Evolutionary conservation across 306 rosid genomes (phyloP).

Genomic region (Cajanus cajan): DNA sequence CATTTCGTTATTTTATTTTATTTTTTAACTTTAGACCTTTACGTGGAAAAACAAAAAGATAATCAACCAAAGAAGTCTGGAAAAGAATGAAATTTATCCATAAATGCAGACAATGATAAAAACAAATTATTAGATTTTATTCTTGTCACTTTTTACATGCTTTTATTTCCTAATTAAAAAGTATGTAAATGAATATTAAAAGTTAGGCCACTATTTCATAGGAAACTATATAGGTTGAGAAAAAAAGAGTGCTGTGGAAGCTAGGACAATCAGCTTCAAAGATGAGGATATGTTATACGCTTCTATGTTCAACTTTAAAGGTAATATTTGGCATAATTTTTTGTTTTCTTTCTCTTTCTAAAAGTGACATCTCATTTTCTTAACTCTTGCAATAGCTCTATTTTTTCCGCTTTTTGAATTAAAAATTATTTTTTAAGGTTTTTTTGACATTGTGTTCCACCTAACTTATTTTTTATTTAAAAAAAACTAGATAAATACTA

Average conservation of each 20-base stretch:
- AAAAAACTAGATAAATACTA: neutral
- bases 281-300: neutral
- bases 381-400: neutral
- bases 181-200: neutral
- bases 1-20: neutral
- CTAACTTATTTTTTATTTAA: neutral
- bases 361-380: neutral
- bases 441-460: neutral
- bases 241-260: neutral
- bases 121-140: neutral
- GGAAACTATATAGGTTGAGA: neutral
- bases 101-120: neutral
- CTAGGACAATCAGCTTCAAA: neutral
- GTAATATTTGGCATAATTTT: neutral
- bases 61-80: neutral
- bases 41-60: neutral
- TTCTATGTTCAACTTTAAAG: neutral
- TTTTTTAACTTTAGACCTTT: neutral
- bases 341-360: neutral
- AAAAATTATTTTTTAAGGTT: neutral
- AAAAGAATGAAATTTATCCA: neutral
- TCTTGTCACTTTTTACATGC: conserved; percentile 2
- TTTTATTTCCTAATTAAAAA: conserved; percentile 6
- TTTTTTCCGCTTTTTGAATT: neutral
- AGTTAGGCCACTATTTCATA: neutral